Base-by-base conservation (phyloP, 2,329 filamentous ascomycete species). In the Penicillium sclerotiorum region DNA sequence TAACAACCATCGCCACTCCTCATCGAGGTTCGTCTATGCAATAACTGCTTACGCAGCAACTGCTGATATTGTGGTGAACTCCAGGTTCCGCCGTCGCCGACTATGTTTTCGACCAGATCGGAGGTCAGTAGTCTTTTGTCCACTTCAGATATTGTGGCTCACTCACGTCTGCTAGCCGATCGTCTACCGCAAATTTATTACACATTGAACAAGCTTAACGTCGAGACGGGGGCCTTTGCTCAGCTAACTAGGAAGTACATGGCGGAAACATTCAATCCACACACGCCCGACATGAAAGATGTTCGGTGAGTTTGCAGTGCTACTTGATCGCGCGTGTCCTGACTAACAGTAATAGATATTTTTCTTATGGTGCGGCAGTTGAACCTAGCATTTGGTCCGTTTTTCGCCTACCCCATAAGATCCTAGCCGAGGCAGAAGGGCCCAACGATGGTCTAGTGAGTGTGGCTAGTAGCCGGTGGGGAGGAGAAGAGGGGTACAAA, bases 361-460 rank as follows among this genome's bases (percentile, higher is more conserved):
- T 81, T 62, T 83, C 80, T n/a, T 86, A 86, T 58, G 83, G 83
- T 2, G 83, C 83, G 23, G 73, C 73, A 8, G 72, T 84, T 32
- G 73, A 81, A 46, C 83, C 83, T 7, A 72, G 76, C 25, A 64
- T 79, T 6, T 82, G 78, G 68, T 82, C 78, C 2, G 73, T 83
- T 2, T 86, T 86, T 59, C 74, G 80, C 6, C 71, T 78, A 18
- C 80, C 79, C 1, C 80, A 85, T 59, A 69, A 73, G 8, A 76
- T 86, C 36, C 77, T 86, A 27, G 60, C 71, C 52, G 64, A 73
- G 22, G 59, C 74, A 4, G 83, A 86, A 68, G 82, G 80, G 0
- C 72, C 80, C 8, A 86, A 86, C 59, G 83, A 86, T 62, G 83
- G 83, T 0, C 71, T 86, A 18, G 83, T 86, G 30, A 77, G 81